A percentile compares a stretch with the other conserved stretches of the same genome.
These are phyloP conservation scores for Penicillium oxalicum DNA, from an alignment of 2,329 filamentous ascomycete species.

Conservation along the genomic window DNA sequence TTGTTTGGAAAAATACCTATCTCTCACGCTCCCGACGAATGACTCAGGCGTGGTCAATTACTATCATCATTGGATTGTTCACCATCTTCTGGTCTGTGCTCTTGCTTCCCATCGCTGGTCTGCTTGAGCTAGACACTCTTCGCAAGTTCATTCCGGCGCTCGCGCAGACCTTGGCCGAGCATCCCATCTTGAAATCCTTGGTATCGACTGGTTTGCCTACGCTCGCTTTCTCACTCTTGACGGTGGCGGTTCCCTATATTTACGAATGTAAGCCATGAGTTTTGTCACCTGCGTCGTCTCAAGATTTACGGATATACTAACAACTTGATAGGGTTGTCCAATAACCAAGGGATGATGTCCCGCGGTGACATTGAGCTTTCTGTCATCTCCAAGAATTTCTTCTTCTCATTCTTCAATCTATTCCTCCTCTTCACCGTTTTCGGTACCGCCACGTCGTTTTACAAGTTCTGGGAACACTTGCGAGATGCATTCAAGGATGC, in stretches of 20 bases:
- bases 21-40: conserved; percentile 67
- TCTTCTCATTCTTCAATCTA: conserved; percentile 99
- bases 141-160: conserved; percentile 64
- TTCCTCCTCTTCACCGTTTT: conserved; percentile 92
- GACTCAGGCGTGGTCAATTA: conserved; percentile 75
- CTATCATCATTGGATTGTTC: conserved; percentile 71
- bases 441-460: conserved; percentile 70
- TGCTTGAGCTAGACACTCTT: conserved; percentile 78
- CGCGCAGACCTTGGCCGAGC: conserved; percentile 59
- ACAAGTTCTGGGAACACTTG: conserved; percentile 57
- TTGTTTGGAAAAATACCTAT: conserved; percentile 96
- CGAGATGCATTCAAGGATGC: conserved; percentile 72
- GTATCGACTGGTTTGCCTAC: conserved; percentile 87
- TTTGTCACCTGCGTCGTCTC: background rate
- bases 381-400: conserved; percentile 96
- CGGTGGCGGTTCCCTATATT: conserved; percentile 82
- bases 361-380: conserved; percentile 92
- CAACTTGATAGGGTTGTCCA: conserved; percentile 59
- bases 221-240: conserved; percentile 75
- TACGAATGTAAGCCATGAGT: conserved; percentile 65
- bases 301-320: conserved; percentile 7
- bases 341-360: conserved; percentile 89
- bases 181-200: conserved; percentile 66
- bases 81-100: conserved; percentile 85
- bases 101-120: conserved; percentile 69